Evolutionary conservation across 441 rosid species (phyloP).

Genomic region (Biscutella laevigata): DNA sequence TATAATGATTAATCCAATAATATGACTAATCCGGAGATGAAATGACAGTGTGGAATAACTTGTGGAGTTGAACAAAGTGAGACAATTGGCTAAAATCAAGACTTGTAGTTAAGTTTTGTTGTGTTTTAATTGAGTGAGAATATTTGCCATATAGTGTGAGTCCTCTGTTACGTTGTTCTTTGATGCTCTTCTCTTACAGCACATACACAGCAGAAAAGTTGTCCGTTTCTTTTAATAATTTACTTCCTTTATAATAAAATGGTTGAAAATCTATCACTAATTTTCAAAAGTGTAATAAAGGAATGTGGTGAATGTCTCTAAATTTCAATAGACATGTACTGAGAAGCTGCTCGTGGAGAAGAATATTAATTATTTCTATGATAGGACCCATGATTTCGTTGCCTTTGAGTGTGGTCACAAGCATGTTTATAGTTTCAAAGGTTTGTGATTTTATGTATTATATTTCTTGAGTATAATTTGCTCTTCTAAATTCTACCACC

Average conservation of each 20-base stretch:
- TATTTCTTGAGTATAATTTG: no score
- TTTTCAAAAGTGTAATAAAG: slow-evolving; percentile 12
- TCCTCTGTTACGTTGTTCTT: slow-evolving; percentile 23
- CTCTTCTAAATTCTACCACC: no score
- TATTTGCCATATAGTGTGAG: slow-evolving; percentile 16
- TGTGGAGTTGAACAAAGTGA: slow-evolving; percentile 12
- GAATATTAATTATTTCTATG: slow-evolving; percentile 16
- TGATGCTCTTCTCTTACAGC: slow-evolving; percentile 26
- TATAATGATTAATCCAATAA: slow-evolving; percentile 9
- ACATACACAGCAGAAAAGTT: slow-evolving; percentile 20
- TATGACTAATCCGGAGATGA: slow-evolving; percentile 16
- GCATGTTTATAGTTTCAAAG: background rate
- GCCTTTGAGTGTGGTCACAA: background rate
- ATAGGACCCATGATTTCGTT: slow-evolving; percentile 10
- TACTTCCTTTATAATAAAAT: slow-evolving; percentile 2
- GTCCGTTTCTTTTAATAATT: background rate
- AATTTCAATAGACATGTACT: background rate
- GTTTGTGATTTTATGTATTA: background rate
- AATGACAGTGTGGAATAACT: slow-evolving; percentile 27
- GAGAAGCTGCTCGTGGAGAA: slow-evolving; percentile 11
- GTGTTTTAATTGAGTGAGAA: slow-evolving; percentile 26
- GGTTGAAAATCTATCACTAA: background rate
- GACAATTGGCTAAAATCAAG: slow-evolving; percentile 24
- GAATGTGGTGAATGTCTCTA: slow-evolving; percentile 10
- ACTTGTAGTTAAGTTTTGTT: slow-evolving; percentile 19